Base-by-base conservation (phyloP, 306 rosid species). In the Pueraria montana region DNA sequence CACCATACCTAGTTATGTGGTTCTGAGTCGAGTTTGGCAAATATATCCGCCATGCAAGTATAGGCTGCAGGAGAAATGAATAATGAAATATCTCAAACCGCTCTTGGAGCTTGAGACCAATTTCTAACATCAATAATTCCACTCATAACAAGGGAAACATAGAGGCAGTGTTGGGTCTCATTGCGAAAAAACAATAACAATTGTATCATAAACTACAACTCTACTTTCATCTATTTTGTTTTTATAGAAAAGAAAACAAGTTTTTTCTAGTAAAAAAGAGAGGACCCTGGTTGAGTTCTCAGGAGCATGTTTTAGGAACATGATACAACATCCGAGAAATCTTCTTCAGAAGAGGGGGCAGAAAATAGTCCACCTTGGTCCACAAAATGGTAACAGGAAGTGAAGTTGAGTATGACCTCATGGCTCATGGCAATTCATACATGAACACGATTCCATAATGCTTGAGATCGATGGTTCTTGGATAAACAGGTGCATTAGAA, bases 251-350 rank as follows among this genome's bases (percentile, higher is more conserved):
- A 24, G 18, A 23, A 61, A 62, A 78, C 77, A 78, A 27, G 21
- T 73, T 72, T 64, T 55, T 59, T 67, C 80, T 74, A 74, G 50
- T 24, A 27, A 45, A 64, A 49, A 6, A 34, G 45, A 38, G 18
- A 81, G 64, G 80, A 48, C 55, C 74, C 61, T 21, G 79, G 16
- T 83, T 70, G 84, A 72, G 77, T 83, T 84, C 86, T 88, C 78
- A 58, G 83, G 36, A 52, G 78, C 50, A 84, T 48, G 87, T 77
- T 52, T 84, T 45, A 45, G 58, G 58, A 84, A 79, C 86, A 84
- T 74, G 90, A 84, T 76, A 85, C 90, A 80, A 74, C 73, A 74
- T 80, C 89, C 61, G 78, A 69, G 83, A 81, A 72, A 84, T 76
- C 87, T 73, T 77, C 55, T 65, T 64, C 68, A 17, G 55, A 49